A percentile compares a stretch with the other conserved stretches of the same genome.
Evolutionary conservation across 257 asterid genomes (phyloP).

Genomic region (Jaltomata sinuosa): DNA sequence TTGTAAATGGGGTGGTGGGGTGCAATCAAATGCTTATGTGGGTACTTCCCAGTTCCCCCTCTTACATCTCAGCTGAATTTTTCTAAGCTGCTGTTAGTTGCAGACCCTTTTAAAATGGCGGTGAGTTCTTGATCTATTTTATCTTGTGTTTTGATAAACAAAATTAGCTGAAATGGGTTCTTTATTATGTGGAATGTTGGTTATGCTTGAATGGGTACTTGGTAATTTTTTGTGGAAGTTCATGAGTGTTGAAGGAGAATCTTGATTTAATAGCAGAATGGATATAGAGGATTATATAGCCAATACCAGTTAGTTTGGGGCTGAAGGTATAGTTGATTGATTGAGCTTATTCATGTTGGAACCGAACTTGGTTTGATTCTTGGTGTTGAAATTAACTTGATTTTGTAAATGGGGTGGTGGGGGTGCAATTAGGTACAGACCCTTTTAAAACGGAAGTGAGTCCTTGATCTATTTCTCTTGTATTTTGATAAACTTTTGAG

Average conservation of each 20-base stretch:
- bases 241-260: background rate
- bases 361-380: background rate
- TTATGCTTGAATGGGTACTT: background rate
- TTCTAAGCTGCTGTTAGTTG: background rate
- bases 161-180: background rate
- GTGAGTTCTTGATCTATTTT: conserved; percentile 22
- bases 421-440: background rate
- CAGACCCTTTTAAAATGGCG: conserved; percentile 17
- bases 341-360: background rate
- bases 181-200: background rate
- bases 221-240: background rate
- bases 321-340: background rate
- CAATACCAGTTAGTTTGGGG: background rate
- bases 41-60: too few relatives aligned
- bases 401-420: background rate
- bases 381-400: background rate
- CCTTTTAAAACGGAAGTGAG: conserved; percentile 28
- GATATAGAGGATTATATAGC: background rate
- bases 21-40: too few relatives aligned
- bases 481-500: background rate
- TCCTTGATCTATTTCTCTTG: conserved; percentile 2
- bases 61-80: background rate
- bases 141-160: background rate
- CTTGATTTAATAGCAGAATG: background rate
- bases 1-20: too few relatives aligned